Base-by-base conservation (phyloP, 2,329 filamentous ascomycete genomes). In the Diaporthe vaccinii region DNA sequence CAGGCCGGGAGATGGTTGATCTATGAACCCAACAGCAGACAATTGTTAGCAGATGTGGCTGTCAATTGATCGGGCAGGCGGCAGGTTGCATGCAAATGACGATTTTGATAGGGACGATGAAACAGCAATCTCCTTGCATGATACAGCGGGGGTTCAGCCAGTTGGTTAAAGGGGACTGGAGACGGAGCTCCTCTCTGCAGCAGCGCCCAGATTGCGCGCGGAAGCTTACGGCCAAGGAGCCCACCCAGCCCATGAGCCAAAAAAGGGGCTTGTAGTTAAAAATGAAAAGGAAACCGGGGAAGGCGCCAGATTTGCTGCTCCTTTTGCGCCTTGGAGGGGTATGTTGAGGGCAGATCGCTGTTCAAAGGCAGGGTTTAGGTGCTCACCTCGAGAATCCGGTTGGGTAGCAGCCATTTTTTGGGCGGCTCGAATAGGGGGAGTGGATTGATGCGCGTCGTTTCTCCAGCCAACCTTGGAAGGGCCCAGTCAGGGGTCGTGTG, bases 1-100 rank as follows among this genome's bases (percentile, higher is more conserved):
- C 82, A 93, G 86, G 79, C 87, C 88, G 78, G 89, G 83, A 79
- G 89, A 89, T 78, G 85, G 87, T 79, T 84, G 84, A 80, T 84
- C 85, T 86, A 83, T 83, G 80, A 79, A 77, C 65, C 73, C 72
- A 76, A 76, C 72, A 78, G 80, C 80, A 80, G 79, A 79, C 74
- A 78, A 72, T 68, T 22, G 62, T 71, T 74, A 73, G 31, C 55
- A 44, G 53, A 78, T 72, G 76, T 75, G 71, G 78, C 79, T 70
- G 79, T 79, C 74, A 73, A 77, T 74, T 74, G 67, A 55, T 76
- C 74, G 73, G 72, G 68, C 36, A 73, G 36, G 74, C 67, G 82
- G 84, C 77, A 80, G 79, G 78, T 79, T 84, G 83, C 85, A 85
- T 83, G 80, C 81, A 79, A 83, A 84, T 85, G 85, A 84, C 82